Base-by-base conservation (phyloP, 768 basidiomycete species). In the Neoboletus brunneissimus region DNA sequence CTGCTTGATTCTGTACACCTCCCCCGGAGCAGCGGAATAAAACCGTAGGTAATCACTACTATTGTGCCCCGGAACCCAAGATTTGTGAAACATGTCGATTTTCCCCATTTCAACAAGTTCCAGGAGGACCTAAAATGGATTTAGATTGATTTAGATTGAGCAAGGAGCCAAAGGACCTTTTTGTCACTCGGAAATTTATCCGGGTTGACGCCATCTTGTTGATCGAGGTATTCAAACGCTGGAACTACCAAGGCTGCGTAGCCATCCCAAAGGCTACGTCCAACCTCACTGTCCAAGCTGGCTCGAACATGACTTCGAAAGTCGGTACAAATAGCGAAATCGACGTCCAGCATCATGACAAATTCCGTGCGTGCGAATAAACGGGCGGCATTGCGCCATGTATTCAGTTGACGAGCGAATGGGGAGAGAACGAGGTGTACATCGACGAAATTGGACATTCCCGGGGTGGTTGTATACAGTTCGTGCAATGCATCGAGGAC, bases 331-430 rank as follows among this genome's bases (percentile, higher is more conserved):
- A 89, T 72, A 32, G 81, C 86, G 69, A 95, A 94, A 69, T 94
- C 92, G 58, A 94, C 87, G 68, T 95, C 94, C 50, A 94, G 84
- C 86, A 94, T 89, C 85, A 94, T 89, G 55, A 94, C 82, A 62
- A 83, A 91, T 60, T 88, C 82, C 9, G 93, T 93, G 15, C 90
- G 81, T 5, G 91, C 87, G 64, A 92, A 91, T 49, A 91, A 76
- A 41, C 93, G 84, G 4, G 92, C 93, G 42, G 86, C 81, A 68
- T 94, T 94, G 34, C 93, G 81, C 89, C 91, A 94, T 23, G 89
- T 85, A 71, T 95, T 95, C 77, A 95, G 87, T 68, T 93, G 89
- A 6, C 91, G 82, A 57, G 87, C 86, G 60, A 88, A 89, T 4
- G 83, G 79, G 63, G 92, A 90, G 60, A 94, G 77, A 31, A 94